A percentile compares a stretch with the other conserved stretches of the same genome.
phyloP scores from a whole-genome alignment of 1,139 yeast genomes.

The Suhomyces bolitotheri region DNA sequence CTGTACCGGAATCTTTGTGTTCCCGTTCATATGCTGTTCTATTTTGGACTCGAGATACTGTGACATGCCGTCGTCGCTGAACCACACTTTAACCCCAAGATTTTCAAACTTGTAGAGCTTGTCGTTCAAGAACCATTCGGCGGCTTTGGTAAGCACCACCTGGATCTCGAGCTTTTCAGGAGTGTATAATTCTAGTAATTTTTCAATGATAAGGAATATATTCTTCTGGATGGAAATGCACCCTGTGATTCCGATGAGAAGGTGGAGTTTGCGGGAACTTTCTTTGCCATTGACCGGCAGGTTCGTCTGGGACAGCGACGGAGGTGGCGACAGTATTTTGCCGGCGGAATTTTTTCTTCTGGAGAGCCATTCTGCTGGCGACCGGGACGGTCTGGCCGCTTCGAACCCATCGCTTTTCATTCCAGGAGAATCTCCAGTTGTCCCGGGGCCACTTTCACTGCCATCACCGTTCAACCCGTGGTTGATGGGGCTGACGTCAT shows the following conservation, averaged over 20 bases:
- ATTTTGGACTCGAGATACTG: slow-evolving; percentile 19
- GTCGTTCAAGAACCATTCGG: slow-evolving; percentile 30
- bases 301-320: too few relatives aligned
- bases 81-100: slow-evolving; percentile 33
- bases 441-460: background rate
- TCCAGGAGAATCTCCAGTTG: too few relatives aligned
- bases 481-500: slow-evolving; percentile 25
- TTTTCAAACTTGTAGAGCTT: slow-evolving; percentile 27
- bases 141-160: slow-evolving; percentile 29
- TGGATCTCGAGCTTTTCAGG: slow-evolving; percentile 28
- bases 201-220: slow-evolving; percentile 28
- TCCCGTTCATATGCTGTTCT: slow-evolving; percentile 6
- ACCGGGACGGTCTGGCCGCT: background rate
- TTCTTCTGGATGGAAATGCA: slow-evolving; percentile 29
- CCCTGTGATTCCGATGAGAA: slow-evolving; percentile 32
- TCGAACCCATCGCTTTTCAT: background rate
- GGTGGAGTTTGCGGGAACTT: slow-evolving; percentile 20
- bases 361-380: background rate
- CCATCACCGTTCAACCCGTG: slow-evolving; percentile 20
- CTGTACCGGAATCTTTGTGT: slow-evolving; percentile 1
- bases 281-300: background rate
- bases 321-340: background rate
- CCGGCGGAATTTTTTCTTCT: background rate
- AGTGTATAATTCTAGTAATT: slow-evolving; percentile 28
- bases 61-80: slow-evolving; percentile 26